phyloP scores from a whole-genome alignment of 352 stramenopile species.

The Phytophthora citricola region DNA sequence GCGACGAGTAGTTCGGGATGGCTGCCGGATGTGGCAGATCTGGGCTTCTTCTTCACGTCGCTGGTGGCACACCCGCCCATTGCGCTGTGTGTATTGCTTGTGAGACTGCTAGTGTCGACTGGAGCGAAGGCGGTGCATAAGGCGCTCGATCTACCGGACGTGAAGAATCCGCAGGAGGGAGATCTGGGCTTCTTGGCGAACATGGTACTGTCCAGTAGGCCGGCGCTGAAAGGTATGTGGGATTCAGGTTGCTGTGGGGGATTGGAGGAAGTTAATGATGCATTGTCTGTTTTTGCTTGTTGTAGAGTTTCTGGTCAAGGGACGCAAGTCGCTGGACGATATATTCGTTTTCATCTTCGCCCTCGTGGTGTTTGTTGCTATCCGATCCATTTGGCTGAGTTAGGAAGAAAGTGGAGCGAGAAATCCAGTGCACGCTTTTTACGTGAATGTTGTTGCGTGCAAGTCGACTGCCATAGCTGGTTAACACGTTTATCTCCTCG shows the following conservation, averaged over 20 bases:
- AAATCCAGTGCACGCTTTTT: neutral
- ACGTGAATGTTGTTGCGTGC: no score
- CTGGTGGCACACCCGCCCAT: constrained; percentile 68
- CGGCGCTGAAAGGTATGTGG: constrained; percentile 65
- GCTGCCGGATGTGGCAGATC: constrained; percentile 59
- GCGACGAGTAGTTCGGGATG: constrained; percentile 38
- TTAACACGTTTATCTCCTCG: no score
- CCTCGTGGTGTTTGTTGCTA: constrained; percentile 56
- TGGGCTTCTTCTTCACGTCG: constrained; percentile 58
- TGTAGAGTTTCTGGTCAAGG: constrained; percentile 67
- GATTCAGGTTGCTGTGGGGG: neutral
- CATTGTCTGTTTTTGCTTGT: constrained; percentile 6
- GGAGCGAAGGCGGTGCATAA: constrained; percentile 46
- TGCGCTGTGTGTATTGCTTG: constrained; percentile 62
- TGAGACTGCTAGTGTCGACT: constrained; percentile 59
- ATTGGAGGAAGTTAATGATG: constrained; percentile 6
- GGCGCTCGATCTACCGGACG: constrained; percentile 58
- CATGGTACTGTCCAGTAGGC: constrained; percentile 61
- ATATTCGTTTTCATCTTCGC: constrained; percentile 80
- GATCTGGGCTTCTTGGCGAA: constrained; percentile 74
- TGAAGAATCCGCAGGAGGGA: constrained; percentile 70
- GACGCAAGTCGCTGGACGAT: constrained; percentile 76
- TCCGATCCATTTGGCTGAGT: constrained; percentile 53
- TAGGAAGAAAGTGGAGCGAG: constrained; percentile 9
- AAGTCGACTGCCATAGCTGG: no score